A percentile compares a stretch with the other conserved stretches of the same genome.
Evolutionary conservation across 2,329 filamentous ascomycete species (phyloP).

Genomic region (Beauveria rudraprayagi): DNA sequence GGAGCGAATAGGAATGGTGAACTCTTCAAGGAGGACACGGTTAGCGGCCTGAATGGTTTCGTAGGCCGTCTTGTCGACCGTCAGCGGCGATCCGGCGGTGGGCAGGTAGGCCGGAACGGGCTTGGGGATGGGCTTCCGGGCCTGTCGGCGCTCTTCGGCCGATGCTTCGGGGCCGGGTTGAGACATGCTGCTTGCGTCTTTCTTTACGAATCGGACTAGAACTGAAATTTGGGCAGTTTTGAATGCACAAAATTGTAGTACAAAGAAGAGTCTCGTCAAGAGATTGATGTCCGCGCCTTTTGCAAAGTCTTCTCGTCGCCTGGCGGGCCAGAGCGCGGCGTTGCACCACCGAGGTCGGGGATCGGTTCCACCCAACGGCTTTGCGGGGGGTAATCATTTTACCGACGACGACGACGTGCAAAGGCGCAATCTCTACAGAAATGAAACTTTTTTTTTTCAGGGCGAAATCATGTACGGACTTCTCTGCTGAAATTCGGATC

Average conservation of each 20-base stretch:
- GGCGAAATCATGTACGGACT: too few relatives aligned
- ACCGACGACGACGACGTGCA: background rate
- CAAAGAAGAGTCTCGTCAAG: background rate
- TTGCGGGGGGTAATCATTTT: background rate
- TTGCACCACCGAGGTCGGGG: constrained; percentile 6
- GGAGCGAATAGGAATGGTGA: constrained; percentile 64
- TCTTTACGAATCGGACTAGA: background rate
- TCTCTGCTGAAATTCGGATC: too few relatives aligned
- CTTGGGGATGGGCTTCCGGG: constrained; percentile 36
- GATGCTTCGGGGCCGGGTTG: constrained; percentile 13
- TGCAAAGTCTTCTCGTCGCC: background rate
- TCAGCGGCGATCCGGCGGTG: constrained; percentile 33
- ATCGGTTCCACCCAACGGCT: constrained; percentile 5
- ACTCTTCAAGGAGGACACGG: constrained; percentile 37
- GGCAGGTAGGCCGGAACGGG: constrained; percentile 43
- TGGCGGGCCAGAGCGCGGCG: background rate
- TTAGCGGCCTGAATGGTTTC: constrained; percentile 48
- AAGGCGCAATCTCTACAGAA: background rate
- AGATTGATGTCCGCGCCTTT: background rate
- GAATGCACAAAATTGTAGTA: background rate
- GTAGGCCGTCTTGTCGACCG: constrained; percentile 44
- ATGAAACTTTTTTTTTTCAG: background rate
- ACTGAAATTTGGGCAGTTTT: background rate
- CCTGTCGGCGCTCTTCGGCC: constrained; percentile 30
- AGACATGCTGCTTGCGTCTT: background rate